Evolutionary conservation across 805 yeast genomes (phyloP), one percentile per base, ranked within the genome.

Genomic region (Ogataea kodamae): DNA sequence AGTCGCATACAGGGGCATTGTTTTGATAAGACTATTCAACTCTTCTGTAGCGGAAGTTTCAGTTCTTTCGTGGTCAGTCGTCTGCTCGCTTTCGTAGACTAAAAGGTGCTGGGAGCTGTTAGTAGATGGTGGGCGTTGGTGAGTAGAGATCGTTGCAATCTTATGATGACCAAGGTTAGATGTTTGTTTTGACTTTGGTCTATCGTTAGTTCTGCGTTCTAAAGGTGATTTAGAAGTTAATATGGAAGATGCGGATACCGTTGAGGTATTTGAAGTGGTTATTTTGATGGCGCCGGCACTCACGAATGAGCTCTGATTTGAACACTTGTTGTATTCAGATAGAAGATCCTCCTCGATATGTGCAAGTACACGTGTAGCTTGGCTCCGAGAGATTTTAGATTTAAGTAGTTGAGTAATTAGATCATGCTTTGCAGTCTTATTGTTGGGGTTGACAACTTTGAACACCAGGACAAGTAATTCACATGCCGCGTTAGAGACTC

Each of bases 371-470:
- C 45, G 35, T 7, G 37, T 21, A 1, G 55, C 52, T 11, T 57
- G 45, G 9, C 45, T 22, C 2, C 47, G 37, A 4, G 55, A 39
- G 2, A 70, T 57, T 11, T 53, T 50, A 28, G 64, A 61, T 4
- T 52, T 36, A 11, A 56, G 53, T 37, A 78, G 43, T 20, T 68
- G 72, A 19, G 54, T 53, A 6, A 62, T 51, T 22, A 78, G 58
- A 40, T 74, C 79, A 18, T 54, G 56, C 42, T 64, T 66, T 22
- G 76, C 76, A 10, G 61, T 44, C 28, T 59, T 59, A 20, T 49
- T 50, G 19, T 42, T 40, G 3, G 61, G 55, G 29, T 53, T 52
- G 7, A 52, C 45, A 3, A 36, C 60, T 26, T 48, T 56, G 54
- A 70, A 71, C 33, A 68, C 65, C 6, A 51, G 30, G 1, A 59